Percentiles rank a stretch among this genome's conserved stretches.
phyloP scores from a whole-genome alignment of 345 rosid genomes.

The Rhizophora mangle region DNA sequence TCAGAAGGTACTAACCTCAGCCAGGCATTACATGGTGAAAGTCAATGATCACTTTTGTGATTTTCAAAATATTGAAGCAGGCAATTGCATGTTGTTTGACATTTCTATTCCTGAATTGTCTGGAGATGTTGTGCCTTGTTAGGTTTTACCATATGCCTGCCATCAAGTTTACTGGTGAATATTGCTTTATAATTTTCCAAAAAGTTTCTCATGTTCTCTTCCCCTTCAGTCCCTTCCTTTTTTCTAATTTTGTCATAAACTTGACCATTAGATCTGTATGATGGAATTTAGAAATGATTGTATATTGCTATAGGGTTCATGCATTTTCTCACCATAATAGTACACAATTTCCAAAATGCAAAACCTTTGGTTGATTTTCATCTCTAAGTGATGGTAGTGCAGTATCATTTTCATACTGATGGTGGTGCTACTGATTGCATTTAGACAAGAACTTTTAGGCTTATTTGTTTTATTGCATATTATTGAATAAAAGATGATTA shows the following conservation, averaged over 20 bases:
- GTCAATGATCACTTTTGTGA: neutral
- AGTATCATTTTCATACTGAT: neutral
- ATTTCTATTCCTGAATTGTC: neutral
- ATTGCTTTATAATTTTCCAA: too few relatives aligned
- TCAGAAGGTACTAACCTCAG: conserved; percentile 54
- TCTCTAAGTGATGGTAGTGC: neutral
- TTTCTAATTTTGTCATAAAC: too few relatives aligned
- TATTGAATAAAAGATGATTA: conserved; percentile 4
- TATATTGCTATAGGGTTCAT: neutral
- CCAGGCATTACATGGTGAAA: neutral
- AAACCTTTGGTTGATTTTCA: neutral
- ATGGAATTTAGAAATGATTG: neutral
- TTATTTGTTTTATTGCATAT: conserved; percentile 2
- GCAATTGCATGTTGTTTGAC: neutral
- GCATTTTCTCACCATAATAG: neutral
- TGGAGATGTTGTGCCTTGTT: neutral
- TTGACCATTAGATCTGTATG: neutral
- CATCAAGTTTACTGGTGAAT: too few relatives aligned
- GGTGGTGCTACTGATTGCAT: neutral
- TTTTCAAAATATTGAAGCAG: neutral
- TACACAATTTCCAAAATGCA: neutral
- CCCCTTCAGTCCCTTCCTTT: too few relatives aligned
- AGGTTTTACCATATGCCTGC: neutral
- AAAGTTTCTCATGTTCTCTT: too few relatives aligned
- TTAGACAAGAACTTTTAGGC: neutral